Evolutionary conservation across 1,284 basidiomycete species (phyloP), one percentile per base, ranked within the genome.

Genomic region (Coniophora puteana): DNA sequence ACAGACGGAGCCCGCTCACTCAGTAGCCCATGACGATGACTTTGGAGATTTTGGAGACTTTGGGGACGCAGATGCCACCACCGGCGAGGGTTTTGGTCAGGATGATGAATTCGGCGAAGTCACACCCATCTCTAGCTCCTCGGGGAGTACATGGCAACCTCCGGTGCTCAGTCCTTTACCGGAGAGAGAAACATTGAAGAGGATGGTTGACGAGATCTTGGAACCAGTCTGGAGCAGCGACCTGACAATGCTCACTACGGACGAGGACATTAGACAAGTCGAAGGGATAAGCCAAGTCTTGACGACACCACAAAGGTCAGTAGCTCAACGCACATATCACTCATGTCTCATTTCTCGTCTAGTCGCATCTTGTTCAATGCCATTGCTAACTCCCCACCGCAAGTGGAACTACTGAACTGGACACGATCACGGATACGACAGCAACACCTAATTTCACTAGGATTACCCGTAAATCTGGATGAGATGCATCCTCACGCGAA

Each of bases 391-490:
- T 76, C 72, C 30, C 71, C 83, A 41, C 77, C 83, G 49, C 68
- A 76, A 8, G 77, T 83, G 37, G 81, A 85, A 59, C 85, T 89
- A 12, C 82, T 92, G 35, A 93, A 90, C 55, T 96, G 93, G 93
- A 91, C 83, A 41, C 80, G 91, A 30, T 93, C 91, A 37, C 78
- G 87, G 33, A 90, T 90, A 53, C 78, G 93, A 42, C 71, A 91
- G 36, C 89, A 93, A 55, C 90, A 95, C 53, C 72, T 96, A 30
- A 92, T 94, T 47, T 69, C 89, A 11, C 78, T 96, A 27, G 93
- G 93, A 25, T 83, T 96, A 36, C 93, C 93, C 4, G 87, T 96
- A 37, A 95, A 95, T 58, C 71, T 95, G 5, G 93, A 96, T 59
- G 93, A 96, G 67, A 81, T 93, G 14, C 66, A 93, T 31, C 89